A percentile compares a stretch with the other conserved stretches of the same genome.
Conservation (phyloP, 139 green algal species). For the Micractinium conductrix region DNA sequence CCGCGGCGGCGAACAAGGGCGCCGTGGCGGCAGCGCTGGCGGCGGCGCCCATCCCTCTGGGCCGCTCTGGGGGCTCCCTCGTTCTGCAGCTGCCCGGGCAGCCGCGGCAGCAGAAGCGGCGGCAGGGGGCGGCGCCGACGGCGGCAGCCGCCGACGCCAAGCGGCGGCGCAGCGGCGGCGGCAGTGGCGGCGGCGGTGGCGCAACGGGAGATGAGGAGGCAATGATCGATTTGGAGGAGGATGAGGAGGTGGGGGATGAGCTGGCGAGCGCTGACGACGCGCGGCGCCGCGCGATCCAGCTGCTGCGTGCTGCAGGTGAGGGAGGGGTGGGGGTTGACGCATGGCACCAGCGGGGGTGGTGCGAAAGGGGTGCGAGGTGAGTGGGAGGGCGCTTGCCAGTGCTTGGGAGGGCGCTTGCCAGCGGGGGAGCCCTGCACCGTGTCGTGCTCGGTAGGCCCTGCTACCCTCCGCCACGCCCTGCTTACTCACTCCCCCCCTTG, state of each 20-base stretch:
- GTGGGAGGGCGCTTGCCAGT: too few relatives aligned
- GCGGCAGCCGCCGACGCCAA: not conserved
- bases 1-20: not conserved
- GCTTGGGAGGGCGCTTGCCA: too few relatives aligned
- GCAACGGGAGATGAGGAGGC: too few relatives aligned
- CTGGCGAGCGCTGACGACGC: not conserved
- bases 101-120: not conserved
- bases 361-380: too few relatives aligned
- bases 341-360: too few relatives aligned
- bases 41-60: slow-evolving; percentile 17
- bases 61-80: not conserved
- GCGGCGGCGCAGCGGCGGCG: not conserved
- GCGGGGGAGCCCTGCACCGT: too few relatives aligned
- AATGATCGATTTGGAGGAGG: slow-evolving; percentile 26
- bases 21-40: slow-evolving; percentile 5
- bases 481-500: too few relatives aligned
- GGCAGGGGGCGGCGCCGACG: not conserved
- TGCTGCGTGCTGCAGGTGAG: slow-evolving; percentile 20
- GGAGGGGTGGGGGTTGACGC: too few relatives aligned
- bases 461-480: too few relatives aligned
- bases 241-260: not conserved
- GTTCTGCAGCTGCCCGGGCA: slow-evolving; percentile 17
- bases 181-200: not conserved
- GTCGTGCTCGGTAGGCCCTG: too few relatives aligned
- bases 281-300: slow-evolving; percentile 11